Evolutionary conservation across 2,329 filamentous ascomycete species (phyloP).

Genomic region (Fusarium sulawesiense): DNA sequence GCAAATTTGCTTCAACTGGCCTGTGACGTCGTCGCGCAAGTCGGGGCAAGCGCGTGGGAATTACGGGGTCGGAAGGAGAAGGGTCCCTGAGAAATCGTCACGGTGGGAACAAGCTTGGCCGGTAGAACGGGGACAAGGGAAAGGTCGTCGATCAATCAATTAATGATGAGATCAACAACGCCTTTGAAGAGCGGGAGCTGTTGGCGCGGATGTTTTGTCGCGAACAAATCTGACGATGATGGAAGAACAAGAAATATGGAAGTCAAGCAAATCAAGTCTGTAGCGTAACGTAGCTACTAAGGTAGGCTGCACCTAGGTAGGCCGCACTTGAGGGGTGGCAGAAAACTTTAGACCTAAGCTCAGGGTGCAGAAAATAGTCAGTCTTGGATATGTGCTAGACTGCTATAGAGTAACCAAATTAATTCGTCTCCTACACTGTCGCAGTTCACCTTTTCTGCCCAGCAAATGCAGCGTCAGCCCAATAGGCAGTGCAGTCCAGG

Average conservation of each 20-base stretch:
- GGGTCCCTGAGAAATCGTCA: slow-evolving; percentile 20
- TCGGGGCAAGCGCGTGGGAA: slow-evolving; percentile 24
- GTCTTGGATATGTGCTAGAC: not conserved
- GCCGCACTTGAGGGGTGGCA: not conserved
- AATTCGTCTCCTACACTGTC: not conserved
- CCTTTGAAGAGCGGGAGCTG: slow-evolving; percentile 11
- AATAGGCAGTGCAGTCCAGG: slow-evolving; percentile 1
- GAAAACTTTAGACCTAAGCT: not conserved
- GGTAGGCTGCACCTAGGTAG: not conserved
- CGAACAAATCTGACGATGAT: slow-evolving; percentile 36
- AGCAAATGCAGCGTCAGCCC: not conserved
- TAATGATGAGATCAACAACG: not conserved
- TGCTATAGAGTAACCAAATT: not conserved
- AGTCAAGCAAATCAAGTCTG: not conserved
- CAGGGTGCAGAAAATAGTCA: not conserved
- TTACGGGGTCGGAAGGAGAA: slow-evolving; percentile 25
- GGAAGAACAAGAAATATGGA: slow-evolving; percentile 39
- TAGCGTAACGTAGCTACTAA: not conserved
- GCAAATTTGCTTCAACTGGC: slow-evolving; percentile 5
- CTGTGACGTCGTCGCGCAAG: slow-evolving; percentile 34
- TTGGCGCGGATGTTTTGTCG: slow-evolving; percentile 29
- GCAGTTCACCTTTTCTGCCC: not conserved
- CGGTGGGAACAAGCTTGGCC: slow-evolving; percentile 2
- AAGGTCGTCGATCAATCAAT: not conserved
- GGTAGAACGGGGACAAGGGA: not conserved